Evolutionary conservation across 2,329 filamentous ascomycete genomes (phyloP).

Genomic region (Cytospora mali): DNA sequence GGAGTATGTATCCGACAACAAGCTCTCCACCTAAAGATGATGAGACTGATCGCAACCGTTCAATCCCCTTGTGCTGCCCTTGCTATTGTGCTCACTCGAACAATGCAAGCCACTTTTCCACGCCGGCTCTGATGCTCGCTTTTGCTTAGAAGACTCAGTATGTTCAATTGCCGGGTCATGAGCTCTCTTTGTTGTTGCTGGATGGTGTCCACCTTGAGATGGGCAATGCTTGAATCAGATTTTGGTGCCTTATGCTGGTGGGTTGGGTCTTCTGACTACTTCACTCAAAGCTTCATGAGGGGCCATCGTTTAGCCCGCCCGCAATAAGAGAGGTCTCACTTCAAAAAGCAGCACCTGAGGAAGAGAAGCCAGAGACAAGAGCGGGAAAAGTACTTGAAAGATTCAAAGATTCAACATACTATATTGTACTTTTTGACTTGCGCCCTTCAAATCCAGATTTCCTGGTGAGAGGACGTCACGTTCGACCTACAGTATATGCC

Average conservation of each 20-base stretch:
- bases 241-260: background rate
- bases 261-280: background rate
- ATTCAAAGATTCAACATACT: background rate
- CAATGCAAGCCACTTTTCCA: constrained; percentile 14
- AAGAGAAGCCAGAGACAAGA: background rate
- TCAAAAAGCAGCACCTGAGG: too few relatives aligned
- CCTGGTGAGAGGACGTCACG: background rate
- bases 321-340: too few relatives aligned
- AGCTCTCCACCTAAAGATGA: background rate
- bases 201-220: background rate
- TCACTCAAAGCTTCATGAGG: background rate
- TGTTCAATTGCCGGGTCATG: background rate
- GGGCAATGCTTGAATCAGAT: background rate
- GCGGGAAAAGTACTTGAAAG: background rate
- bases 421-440: too few relatives aligned
- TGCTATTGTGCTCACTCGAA: constrained; percentile 24
- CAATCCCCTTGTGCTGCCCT: background rate
- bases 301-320: too few relatives aligned
- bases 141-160: background rate
- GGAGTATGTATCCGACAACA: too few relatives aligned
- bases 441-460: too few relatives aligned
- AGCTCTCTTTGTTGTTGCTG: background rate
- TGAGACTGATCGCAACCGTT: constrained; percentile 1
- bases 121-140: background rate
- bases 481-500: too few relatives aligned